These are phyloP conservation scores for Paraglomus brasilianum DNA, from an alignment of 192 early-diverging fungal genomes.

Conservation along the genomic window DNA sequence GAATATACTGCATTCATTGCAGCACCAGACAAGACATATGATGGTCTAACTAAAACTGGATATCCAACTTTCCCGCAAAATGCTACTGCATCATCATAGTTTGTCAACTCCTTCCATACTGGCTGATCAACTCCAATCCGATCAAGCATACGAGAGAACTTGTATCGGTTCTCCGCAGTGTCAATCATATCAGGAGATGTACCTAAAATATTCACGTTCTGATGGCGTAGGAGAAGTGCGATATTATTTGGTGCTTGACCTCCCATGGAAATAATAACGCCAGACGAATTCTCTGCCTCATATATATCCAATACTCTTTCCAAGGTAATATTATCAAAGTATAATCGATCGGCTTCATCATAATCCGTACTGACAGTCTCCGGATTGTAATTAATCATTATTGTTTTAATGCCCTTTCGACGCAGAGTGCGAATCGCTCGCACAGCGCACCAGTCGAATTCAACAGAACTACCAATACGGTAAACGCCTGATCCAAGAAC, in stretches of 20 bases:
- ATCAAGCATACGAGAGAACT: constrained; percentile 96
- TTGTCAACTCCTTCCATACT: constrained; percentile 93
- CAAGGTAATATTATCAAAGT: constrained; percentile 94
- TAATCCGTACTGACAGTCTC: constrained; percentile 99
- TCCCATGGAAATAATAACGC: constrained; percentile 93
- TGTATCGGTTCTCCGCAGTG: constrained; percentile 95
- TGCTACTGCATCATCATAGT: constrained; percentile 74
- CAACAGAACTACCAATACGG: constrained; percentile 96
- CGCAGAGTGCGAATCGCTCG: constrained; percentile 93
- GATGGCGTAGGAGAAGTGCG: constrained; percentile 84
- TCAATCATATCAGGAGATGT: constrained; percentile 98
- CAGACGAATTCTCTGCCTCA: constrained; percentile 80
- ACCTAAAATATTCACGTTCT: constrained; percentile 92
- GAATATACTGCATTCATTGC: constrained; percentile 83
- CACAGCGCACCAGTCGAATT: constrained; percentile 99
- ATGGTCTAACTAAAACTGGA: constrained; percentile 96
- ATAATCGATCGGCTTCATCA: constrained; percentile 96
- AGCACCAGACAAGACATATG: constrained; percentile 98
- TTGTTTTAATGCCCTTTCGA: constrained; percentile 81
- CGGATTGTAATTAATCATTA: constrained; percentile 99
- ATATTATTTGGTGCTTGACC: constrained; percentile 99
- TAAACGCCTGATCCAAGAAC: constrained; percentile 97
- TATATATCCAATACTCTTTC: constrained; percentile 98
- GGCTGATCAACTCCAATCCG: constrained; percentile 97
- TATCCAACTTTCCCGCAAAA: constrained; percentile 91